These are phyloP conservation scores for Arthrobotrys entomopaga DNA, from an alignment of 2,329 filamentous ascomycete genomes.

Conservation along the genomic window DNA sequence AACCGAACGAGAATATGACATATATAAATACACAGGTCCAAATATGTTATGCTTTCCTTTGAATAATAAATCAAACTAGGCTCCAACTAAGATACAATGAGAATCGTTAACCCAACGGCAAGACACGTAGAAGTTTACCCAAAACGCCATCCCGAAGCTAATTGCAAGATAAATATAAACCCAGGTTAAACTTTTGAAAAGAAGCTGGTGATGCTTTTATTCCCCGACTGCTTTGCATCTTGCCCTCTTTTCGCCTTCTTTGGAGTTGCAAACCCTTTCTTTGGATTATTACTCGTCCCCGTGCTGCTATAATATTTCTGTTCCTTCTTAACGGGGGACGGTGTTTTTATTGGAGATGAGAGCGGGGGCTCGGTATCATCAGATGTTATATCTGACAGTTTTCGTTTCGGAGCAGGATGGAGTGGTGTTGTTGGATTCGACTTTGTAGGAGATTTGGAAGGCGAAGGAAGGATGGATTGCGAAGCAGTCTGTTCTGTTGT, in stretches of 20 bases:
- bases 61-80: too few relatives aligned
- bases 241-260: slow-evolving; percentile 59
- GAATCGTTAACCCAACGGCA: too few relatives aligned
- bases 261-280: slow-evolving; percentile 41
- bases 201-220: slow-evolving; percentile 67
- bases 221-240: slow-evolving; percentile 60
- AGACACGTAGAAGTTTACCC: neutral
- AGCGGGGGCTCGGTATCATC: slow-evolving; percentile 56
- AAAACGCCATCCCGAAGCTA: neutral
- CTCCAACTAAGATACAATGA: too few relatives aligned
- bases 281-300: slow-evolving; percentile 50
- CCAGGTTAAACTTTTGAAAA: slow-evolving; percentile 64
- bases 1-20: neutral
- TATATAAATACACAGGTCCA: too few relatives aligned
- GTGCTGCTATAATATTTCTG: slow-evolving; percentile 49
- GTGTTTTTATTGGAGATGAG: slow-evolving; percentile 57
- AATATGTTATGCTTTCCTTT: too few relatives aligned
- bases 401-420: slow-evolving; percentile 48
- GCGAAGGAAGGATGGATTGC: slow-evolving; percentile 31
- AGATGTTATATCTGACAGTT: slow-evolving; percentile 40
- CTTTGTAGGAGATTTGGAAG: slow-evolving; percentile 59
- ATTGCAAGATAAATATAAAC: neutral
- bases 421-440: slow-evolving; percentile 57
- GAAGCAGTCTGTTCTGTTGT: slow-evolving; percentile 17
- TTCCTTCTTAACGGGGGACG: slow-evolving; percentile 56